Base-by-base conservation (phyloP, 768 basidiomycete genomes). In the Termitomyces sp. region DNA sequence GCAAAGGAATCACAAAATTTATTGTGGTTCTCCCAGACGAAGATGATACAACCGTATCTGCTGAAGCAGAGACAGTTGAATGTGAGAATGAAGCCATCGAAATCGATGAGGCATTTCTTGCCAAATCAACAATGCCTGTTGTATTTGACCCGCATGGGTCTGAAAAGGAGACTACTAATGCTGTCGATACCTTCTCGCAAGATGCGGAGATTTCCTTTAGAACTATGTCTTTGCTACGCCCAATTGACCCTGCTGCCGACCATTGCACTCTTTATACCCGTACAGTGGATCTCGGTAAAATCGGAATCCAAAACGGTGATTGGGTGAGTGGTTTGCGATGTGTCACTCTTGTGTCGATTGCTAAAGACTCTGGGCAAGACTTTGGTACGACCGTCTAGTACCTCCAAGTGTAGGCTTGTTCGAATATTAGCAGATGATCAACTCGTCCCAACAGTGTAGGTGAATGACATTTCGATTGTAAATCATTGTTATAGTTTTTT, bases 71-170 rank as follows among this genome's bases (percentile, higher is more conserved):
- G 17, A 48, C 59, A 41, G 7, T 49, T 17, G 66, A 66, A 40
- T 46, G 61, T 23, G 64, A 60, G 44, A 68, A 71, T 33, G 83
- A 85, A 33, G 65, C 60, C 17, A 67, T 90, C 47, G 89, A 91
- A 68, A 92, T 92, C 53, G 81, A 80, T 62, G 85, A 91, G 64
- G 78, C 71, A 17, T 92, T 92, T 68, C 75, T 91, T 23, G 85
- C 82, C 8, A 78, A 73, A 57, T 75, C 83, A 33, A 63, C 82
- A 15, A 59, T 79, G 15, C 61, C 69, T 43, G 62, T 61, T 52
- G 66, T 62, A 53, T 57, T 58, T 62, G 61, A 46, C 56, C 53
- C 42, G 62, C 66, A 31, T 62, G 26, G 50, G 55, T 55, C 53
- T 53, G 37, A 44, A 49, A 53, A 56, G 45, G 59, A 53, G 37